Evolutionary conservation across 2,329 filamentous ascomycete genomes (phyloP), one percentile per base, ranked within the genome.

Genomic region (Boeremia lycopersici): DNA sequence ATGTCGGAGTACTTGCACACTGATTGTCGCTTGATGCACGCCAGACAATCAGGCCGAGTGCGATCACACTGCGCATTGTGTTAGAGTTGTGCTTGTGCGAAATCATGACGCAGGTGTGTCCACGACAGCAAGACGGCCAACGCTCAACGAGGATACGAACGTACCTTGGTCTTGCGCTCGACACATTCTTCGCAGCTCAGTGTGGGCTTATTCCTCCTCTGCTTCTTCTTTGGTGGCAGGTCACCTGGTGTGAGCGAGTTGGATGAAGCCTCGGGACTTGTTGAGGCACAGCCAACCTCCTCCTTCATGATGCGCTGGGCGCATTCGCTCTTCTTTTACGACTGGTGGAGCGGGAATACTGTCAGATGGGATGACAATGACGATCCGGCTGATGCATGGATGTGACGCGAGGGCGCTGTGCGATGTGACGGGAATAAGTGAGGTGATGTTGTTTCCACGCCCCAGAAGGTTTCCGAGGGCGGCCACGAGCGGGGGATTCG

Each of bases 201-300:
- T 1, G 89, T 93, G 3, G 90, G 90, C 74, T 93, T 93, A 76
- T 93, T 93, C 42, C 90, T 85, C 78, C 89, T 92, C 77, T 93
- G 89, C 76, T 89, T 91, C 78, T 89, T 90, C 73, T 78, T 82
- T 10, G 77, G 70, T n/a, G 78, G 81, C 45, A 42, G 46, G 33
- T 60, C 55, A 15, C 47, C 45, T 19, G 52, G 62, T 15, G 56
- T 61, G 28, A 52, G 41, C 17, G 55, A 59, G 53, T 57, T 59
- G n/a, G 54, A 23, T 7, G 51, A 51, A 23, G 59, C 54, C 35
- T 60, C 61, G 12, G 65, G 65, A 56, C 64, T 67, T 12, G 60
- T 60, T 25, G 64, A 68, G 15, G 61, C 48, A 48, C 58, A 59
- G 6, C 51, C 48, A 36, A 23, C 45, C 50, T 60, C 55, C 45